A percentile compares a stretch with the other conserved stretches of the same genome.
phyloP scores from a whole-genome alignment of 1,284 basidiomycete species.

The Apiotrichum gamsii region DNA sequence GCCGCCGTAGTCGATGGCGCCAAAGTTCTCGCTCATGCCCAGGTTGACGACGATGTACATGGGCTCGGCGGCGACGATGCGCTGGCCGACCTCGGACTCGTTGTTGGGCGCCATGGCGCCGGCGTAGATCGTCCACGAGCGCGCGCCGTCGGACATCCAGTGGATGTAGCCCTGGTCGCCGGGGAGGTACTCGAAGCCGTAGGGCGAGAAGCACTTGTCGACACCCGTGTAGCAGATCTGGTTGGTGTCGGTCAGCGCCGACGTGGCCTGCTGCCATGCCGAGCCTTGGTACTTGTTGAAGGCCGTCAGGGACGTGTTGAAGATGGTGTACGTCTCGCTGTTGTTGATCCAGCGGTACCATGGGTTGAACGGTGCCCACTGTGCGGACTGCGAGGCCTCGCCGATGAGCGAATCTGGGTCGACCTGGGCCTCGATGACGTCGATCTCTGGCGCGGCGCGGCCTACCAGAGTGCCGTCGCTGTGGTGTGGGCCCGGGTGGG shows the following conservation, averaged over 20 bases:
- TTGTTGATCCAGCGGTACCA: slow-evolving; percentile 38
- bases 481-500: slow-evolving; percentile 71
- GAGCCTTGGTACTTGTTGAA: slow-evolving; percentile 56
- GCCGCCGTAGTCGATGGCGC: slow-evolving; percentile 53
- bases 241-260: slow-evolving; percentile 31
- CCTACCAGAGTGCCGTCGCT: slow-evolving; percentile 66
- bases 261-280: slow-evolving; percentile 58
- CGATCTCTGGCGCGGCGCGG: slow-evolving; percentile 80
- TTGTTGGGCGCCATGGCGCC: slow-evolving; percentile 65
- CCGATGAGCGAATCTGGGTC: slow-evolving; percentile 5
- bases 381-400: slow-evolving; percentile 40
- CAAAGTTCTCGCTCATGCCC: slow-evolving; percentile 75
- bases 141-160: slow-evolving; percentile 63
- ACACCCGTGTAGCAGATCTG: slow-evolving; percentile 45
- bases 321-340: slow-evolving; percentile 49
- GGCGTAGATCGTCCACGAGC: slow-evolving; percentile 68
- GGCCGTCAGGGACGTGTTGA: slow-evolving; percentile 48
- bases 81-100: slow-evolving; percentile 60
- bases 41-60: slow-evolving; percentile 57
- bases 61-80: slow-evolving; percentile 75
- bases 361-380: slow-evolving; percentile 46
- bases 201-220: slow-evolving; percentile 53
- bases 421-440: slow-evolving; percentile 65
- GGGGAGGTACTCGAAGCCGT: slow-evolving; percentile 62
- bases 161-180: slow-evolving; percentile 64